Base-by-base conservation (phyloP, 2,329 filamentous ascomycete species). In the Mycocentrospora acerina region DNA sequence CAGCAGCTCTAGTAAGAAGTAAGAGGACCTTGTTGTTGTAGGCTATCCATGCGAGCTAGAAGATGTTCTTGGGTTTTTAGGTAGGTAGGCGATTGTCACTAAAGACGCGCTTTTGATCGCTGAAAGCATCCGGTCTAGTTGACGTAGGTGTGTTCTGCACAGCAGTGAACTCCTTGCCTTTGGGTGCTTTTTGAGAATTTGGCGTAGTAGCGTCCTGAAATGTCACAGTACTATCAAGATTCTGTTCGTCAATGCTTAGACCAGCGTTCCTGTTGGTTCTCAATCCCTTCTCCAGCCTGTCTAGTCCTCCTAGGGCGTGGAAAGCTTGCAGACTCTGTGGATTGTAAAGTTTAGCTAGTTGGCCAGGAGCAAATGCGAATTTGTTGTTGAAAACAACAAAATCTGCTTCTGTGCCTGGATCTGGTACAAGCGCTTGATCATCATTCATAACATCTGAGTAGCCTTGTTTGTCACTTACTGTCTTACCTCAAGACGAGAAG, bases 331-430 rank as follows among this genome's bases (percentile, higher is more conserved):
- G 72, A 53, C 78, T 90, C 68, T 93, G 93, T 1, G 88, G 87
- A 48, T 90, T 90, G 35, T 90, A 73, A 6, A 93, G 70, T 68
- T 91, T 91, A 46, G 83, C 85, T 47, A 96, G 75, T 59, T 94
- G 84, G 11, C 90, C 90, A 9, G 83, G 83, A 2, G 83, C 81
- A 62, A 89, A 95, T 12, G 88, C 90, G 59, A 95, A 95, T 0
- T 85, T 85, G 63, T 93, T 95, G 37, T 66, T 58, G 5, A 84
- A 77, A 9, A 91, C 77, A 29, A 80, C 56, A 55, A 94, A 95
- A 47, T 91, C 87, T 13, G 71, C 75, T 62, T 90, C 86, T 35
- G 83, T 86, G 6, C 83, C 84, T 1, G 82, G 84, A 60, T 94
- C 88, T 0, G 89, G 86, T 33, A 76, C 81, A 45, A 95, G 70